Conservation (phyloP, 257 asterid species). For the Nicotiana tabacum region DNA sequence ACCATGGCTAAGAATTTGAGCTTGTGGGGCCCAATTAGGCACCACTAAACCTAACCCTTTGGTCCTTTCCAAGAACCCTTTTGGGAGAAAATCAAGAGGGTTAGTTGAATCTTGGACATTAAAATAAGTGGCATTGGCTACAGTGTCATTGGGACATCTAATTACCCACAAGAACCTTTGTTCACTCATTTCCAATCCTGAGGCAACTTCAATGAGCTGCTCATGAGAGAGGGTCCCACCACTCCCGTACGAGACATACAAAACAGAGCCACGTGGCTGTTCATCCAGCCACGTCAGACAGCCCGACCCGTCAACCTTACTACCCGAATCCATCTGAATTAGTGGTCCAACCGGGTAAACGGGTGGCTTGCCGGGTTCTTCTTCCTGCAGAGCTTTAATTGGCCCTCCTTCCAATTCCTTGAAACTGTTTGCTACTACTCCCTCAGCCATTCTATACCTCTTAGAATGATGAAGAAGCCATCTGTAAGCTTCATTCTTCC, state of each 20-base stretch:
- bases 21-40: constrained; percentile 37
- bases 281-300: constrained; percentile 52
- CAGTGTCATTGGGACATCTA: constrained; percentile 25
- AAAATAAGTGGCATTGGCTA: constrained; percentile 20
- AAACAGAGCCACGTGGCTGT: constrained; percentile 65
- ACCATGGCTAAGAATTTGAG: constrained; percentile 18
- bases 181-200: constrained; percentile 31
- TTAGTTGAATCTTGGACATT: constrained; percentile 8
- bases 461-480: constrained; percentile 43
- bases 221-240: constrained; percentile 59
- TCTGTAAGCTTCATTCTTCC: constrained; percentile 52
- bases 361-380: constrained; percentile 30
- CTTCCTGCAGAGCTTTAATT: constrained; percentile 21
- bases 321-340: constrained; percentile 21
- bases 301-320: background rate
- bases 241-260: constrained; percentile 68
- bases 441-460: constrained; percentile 55
- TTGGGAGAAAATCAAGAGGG: constrained; percentile 21
- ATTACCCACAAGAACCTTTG: constrained; percentile 41
- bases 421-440: constrained; percentile 52
- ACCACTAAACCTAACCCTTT: constrained; percentile 26
- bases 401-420: constrained; percentile 59
- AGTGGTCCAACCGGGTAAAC: constrained; percentile 70
- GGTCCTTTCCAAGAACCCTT: constrained; percentile 24
- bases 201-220: constrained; percentile 33